A percentile compares a stretch with the other conserved stretches of the same genome.
Evolutionary conservation across 495 filamentous ascomycete species (phyloP).

Genomic region (Chaetomium tenue): DNA sequence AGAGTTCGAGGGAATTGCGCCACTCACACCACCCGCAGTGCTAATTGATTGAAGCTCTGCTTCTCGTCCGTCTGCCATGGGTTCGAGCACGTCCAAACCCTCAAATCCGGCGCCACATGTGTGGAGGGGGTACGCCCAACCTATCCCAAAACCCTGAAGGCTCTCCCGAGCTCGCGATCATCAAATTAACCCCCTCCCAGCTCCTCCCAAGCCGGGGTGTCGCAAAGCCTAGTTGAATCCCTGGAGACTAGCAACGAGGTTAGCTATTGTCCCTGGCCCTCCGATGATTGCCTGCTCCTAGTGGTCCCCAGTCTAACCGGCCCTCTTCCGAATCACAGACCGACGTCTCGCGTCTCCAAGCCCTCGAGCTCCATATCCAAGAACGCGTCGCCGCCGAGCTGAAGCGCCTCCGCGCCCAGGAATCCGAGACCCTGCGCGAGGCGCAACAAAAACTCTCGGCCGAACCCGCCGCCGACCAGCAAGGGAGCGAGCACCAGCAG

Average conservation of each 20-base stretch:
- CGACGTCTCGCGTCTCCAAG: constrained; percentile 78
- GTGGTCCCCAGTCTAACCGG: constrained; percentile 9
- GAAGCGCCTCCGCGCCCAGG: constrained; percentile 61
- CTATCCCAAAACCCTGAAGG: background rate
- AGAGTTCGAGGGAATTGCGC: constrained; percentile 17
- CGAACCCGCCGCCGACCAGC: constrained; percentile 12
- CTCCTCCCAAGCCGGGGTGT: constrained; percentile 80
- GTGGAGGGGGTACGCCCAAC: constrained; percentile 47
- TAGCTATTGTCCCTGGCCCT: constrained; percentile 28
- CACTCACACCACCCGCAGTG: background rate
- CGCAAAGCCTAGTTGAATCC: constrained; percentile 74
- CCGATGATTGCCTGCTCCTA: background rate
- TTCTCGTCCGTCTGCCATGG: constrained; percentile 38
- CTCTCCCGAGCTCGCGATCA: constrained; percentile 2
- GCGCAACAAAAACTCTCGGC: constrained; percentile 60
- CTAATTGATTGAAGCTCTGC: constrained; percentile 23
- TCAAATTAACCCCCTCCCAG: constrained; percentile 45
- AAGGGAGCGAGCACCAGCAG: constrained; percentile 17
- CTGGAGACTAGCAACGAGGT: constrained; percentile 86
- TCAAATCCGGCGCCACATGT: constrained; percentile 42
- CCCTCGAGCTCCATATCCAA: constrained; percentile 85
- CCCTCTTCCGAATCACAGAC: constrained; percentile 50
- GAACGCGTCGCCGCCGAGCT: constrained; percentile 83
- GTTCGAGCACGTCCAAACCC: constrained; percentile 52
- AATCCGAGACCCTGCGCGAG: constrained; percentile 57